These are phyloP conservation scores for Glycine latifolia DNA, from an alignment of 306 rosid genomes.

Conservation along the genomic window DNA sequence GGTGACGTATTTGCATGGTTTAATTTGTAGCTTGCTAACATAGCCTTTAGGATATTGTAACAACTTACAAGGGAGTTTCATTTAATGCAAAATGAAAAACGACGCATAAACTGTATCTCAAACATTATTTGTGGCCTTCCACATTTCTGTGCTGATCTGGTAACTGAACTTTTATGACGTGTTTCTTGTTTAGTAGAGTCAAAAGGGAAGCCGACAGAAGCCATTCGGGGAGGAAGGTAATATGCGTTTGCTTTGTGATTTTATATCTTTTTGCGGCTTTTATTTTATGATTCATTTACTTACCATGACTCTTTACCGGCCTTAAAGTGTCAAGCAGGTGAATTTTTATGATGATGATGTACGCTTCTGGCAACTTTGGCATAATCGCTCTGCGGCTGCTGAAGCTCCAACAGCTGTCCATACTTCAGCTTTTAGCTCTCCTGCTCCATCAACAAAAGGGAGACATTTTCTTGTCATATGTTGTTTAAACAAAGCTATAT, in stretches of 20 bases:
- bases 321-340: constrained; percentile 93
- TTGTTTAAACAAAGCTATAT: constrained; percentile 95
- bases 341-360: constrained; percentile 92
- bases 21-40: constrained; percentile 15
- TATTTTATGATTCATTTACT: constrained; percentile 40
- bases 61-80: constrained; percentile 9
- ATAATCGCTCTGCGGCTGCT: constrained; percentile 89
- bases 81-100: constrained; percentile 29
- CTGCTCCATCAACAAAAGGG: constrained; percentile 91
- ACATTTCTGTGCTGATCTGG: constrained; percentile 33
- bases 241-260: constrained; percentile 27
- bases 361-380: constrained; percentile 97
- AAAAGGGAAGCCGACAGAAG: constrained; percentile 92
- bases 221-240: constrained; percentile 99
- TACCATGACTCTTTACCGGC: constrained; percentile 44
- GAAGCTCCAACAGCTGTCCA: constrained; percentile 91
- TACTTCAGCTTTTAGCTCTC: constrained; percentile 79
- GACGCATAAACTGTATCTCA: background rate
- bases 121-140: constrained; percentile 10
- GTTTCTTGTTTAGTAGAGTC: constrained; percentile 61
- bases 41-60: constrained; percentile 15
- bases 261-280: constrained; percentile 25
- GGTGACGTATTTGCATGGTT: background rate
- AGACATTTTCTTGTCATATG: constrained; percentile 98
- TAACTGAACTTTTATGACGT: constrained; percentile 17